Conservation (phyloP, 352 stramenopile genomes). For the Lagenidium sp. region DNA sequence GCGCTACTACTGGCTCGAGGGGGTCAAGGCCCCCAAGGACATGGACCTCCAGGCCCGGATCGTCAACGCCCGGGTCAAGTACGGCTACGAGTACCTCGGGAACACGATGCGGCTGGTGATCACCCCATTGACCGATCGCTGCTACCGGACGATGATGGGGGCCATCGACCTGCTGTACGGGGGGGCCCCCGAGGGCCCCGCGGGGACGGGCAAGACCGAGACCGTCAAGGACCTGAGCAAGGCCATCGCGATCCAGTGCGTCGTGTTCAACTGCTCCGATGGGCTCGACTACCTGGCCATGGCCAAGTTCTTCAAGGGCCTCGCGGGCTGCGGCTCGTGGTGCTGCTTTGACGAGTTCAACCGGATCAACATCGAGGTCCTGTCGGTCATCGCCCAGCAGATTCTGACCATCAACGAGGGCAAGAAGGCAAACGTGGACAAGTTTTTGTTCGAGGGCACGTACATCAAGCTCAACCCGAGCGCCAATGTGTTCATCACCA, state of each 20-base stretch:
- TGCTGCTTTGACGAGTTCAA: slow-evolving; percentile 88
- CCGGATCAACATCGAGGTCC: slow-evolving; percentile 41
- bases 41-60: slow-evolving; percentile 84
- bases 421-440: slow-evolving; percentile 54
- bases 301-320: slow-evolving; percentile 87
- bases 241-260: slow-evolving; percentile 82
- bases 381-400: slow-evolving; percentile 74
- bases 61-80: slow-evolving; percentile 83
- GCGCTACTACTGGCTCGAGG: slow-evolving; percentile 90
- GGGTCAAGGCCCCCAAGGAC: slow-evolving; percentile 29
- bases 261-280: slow-evolving; percentile 83
- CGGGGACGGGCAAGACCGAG: slow-evolving; percentile 82
- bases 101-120: slow-evolving; percentile 85
- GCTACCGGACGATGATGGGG: slow-evolving; percentile 88
- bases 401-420: slow-evolving; percentile 79
- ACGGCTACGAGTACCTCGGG: slow-evolving; percentile 87
- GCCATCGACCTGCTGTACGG: slow-evolving; percentile 85
- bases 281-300: slow-evolving; percentile 81
- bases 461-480: slow-evolving; percentile 82
- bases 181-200: slow-evolving; percentile 74
- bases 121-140: slow-evolving; percentile 83
- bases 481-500: slow-evolving; percentile 87
- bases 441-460: slow-evolving; percentile 80
- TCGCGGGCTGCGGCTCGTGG: slow-evolving; percentile 73
- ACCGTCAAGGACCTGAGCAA: slow-evolving; percentile 83